phyloP scores from a whole-genome alignment of 495 filamentous ascomycete genomes.

The Podospora conica region DNA sequence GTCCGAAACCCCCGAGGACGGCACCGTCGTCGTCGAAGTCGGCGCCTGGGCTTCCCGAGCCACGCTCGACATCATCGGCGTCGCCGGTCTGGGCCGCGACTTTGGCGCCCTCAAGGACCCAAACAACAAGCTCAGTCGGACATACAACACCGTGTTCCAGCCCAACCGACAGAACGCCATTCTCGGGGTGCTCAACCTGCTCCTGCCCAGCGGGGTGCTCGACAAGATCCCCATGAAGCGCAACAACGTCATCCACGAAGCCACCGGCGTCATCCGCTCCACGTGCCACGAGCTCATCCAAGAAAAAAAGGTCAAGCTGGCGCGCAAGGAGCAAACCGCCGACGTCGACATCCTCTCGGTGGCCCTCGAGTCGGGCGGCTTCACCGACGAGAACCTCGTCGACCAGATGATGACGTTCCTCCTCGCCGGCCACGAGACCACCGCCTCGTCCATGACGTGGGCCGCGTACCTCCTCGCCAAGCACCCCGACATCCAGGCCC shows the following conservation, averaged over 20 bases:
- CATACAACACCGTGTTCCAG: slow-evolving; percentile 57
- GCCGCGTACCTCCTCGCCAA: slow-evolving; percentile 46
- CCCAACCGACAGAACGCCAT: slow-evolving; percentile 34
- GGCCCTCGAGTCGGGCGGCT: slow-evolving; percentile 68
- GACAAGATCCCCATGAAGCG: slow-evolving; percentile 55
- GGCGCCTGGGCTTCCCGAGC: slow-evolving; percentile 62
- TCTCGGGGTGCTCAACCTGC: slow-evolving; percentile 38
- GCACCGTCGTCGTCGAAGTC: slow-evolving; percentile 55
- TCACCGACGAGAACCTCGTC: slow-evolving; percentile 71
- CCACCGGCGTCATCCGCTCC: slow-evolving; percentile 52
- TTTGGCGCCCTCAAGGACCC: slow-evolving; percentile 65
- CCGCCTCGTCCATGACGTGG: slow-evolving; percentile 52
- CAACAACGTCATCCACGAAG: slow-evolving; percentile 54
- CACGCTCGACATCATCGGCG: slow-evolving; percentile 83
- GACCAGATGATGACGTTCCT: slow-evolving; percentile 97
- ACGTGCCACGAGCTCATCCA: slow-evolving; percentile 61
- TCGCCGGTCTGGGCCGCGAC: slow-evolving; percentile 73
- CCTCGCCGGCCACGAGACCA: slow-evolving; percentile 80
- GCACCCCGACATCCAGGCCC: slow-evolving; percentile 42
- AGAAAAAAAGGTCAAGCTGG: slow-evolving; percentile 58
- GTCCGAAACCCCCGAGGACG: slow-evolving; percentile 26
- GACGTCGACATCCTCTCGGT: slow-evolving; percentile 79
- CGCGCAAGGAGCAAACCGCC: slow-evolving; percentile 42
- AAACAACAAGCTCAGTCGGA: slow-evolving; percentile 56
- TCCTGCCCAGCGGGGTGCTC: slow-evolving; percentile 48